Percentiles rank a stretch among this genome's conserved stretches.
phyloP scores from a whole-genome alignment of 2,329 filamentous ascomycete genomes.

The Ceratocystis papillata region DNA sequence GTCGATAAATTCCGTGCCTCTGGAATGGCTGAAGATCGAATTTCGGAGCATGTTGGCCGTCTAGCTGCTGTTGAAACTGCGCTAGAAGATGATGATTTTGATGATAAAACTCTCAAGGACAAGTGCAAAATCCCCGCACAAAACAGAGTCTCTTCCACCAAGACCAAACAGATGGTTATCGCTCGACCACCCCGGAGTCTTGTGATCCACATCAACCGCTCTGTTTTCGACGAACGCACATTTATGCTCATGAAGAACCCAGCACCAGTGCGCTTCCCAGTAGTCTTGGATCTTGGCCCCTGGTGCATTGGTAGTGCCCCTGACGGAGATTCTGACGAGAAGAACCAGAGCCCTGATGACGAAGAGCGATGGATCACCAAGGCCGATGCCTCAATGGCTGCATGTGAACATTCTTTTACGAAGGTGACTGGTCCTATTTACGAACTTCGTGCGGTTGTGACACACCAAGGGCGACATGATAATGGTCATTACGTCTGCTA shows the following conservation, averaged over 20 bases:
- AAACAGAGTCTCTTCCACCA: conserved; percentile 63
- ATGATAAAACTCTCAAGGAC: conserved; percentile 52
- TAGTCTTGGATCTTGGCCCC: conserved; percentile 60
- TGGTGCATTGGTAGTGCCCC: conserved; percentile 63
- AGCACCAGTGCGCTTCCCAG: conserved; percentile 66
- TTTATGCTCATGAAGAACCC: conserved; percentile 74
- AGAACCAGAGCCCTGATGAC: conserved; percentile 18
- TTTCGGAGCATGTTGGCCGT: conserved; percentile 44
- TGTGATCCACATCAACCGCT: conserved; percentile 81
- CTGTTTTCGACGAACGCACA: conserved; percentile 75
- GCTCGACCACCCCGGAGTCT: conserved; percentile 71
- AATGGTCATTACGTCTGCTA: conserved; percentile 96
- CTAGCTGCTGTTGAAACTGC: conserved; percentile 58
- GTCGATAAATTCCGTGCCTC: conserved; percentile 27
- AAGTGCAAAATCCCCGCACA: conserved; percentile 57
- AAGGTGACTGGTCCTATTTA: conserved; percentile 53
- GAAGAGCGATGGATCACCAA: conserved; percentile 61
- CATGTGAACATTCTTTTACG: conserved; percentile 41
- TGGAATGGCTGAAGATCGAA: conserved; percentile 37
- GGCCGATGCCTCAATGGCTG: conserved; percentile 62
- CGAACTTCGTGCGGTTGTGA: conserved; percentile 70
- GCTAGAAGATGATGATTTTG: conserved; percentile 69
- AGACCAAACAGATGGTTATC: conserved; percentile 80
- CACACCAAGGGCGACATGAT: conserved; percentile 82
- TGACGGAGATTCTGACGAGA: neutral